Conservation (phyloP, 2,329 filamentous ascomycete genomes). For the Hymenoscyphus occultus region DNA sequence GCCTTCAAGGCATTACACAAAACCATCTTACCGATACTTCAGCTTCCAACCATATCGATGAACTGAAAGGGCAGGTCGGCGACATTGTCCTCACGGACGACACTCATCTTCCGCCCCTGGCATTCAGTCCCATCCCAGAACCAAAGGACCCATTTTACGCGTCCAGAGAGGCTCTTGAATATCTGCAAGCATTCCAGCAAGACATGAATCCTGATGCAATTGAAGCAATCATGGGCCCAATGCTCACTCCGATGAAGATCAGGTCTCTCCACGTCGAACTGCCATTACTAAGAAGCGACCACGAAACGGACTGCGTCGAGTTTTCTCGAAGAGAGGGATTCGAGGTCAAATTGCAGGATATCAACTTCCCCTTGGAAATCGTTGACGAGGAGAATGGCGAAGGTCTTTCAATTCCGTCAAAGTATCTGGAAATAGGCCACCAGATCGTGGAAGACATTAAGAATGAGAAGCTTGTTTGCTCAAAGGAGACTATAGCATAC, state of each 20-base stretch:
- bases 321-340: constrained; percentile 31
- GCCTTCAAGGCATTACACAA: constrained; percentile 28
- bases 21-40: constrained; percentile 24
- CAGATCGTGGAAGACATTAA: constrained; percentile 26
- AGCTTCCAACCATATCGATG: constrained; percentile 20
- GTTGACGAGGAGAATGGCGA: constrained; percentile 31
- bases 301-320: constrained; percentile 28
- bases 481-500: constrained; percentile 28
- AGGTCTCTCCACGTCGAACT: constrained; percentile 28
- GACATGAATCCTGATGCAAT: constrained; percentile 17
- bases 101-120: constrained; percentile 22
- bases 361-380: constrained; percentile 33
- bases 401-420: constrained; percentile 26
- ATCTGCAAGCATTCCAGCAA: constrained; percentile 26
- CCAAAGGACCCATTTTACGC: constrained; percentile 28
- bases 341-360: constrained; percentile 29
- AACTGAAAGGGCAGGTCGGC: constrained; percentile 13
- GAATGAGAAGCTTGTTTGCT: constrained; percentile 31
- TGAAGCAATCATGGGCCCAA: constrained; percentile 12
- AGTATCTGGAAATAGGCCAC: constrained; percentile 20
- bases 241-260: constrained; percentile 12
- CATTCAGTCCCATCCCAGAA: constrained; percentile 17
- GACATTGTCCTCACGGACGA: neutral
- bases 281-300: constrained; percentile 31
- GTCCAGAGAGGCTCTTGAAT: constrained; percentile 25